Evolutionary conservation across 352 stramenopile genomes (phyloP), one percentile per base, ranked within the genome.

Genomic region (Phytophthora nicotianae): DNA sequence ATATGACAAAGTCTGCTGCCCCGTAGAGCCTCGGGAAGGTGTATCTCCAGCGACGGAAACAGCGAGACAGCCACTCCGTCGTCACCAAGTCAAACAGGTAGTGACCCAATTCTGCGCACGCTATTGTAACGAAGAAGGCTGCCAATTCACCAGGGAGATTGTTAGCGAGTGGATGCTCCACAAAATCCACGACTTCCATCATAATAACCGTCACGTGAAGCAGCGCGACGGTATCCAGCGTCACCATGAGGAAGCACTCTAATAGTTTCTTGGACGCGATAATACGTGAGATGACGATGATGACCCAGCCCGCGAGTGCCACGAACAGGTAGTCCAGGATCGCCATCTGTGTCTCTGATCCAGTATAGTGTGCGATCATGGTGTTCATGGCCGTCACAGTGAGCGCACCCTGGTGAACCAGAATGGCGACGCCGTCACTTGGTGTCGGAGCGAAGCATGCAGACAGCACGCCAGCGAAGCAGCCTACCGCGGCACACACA

Each of bases 271-370:
- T 74, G 52, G 65, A 88, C n/a, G 72, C 70, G 4, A 86, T 50
- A 53, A 90, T 84, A 13, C 81, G 79, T 45, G 64, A 83, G 14
- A 86, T 71, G n/a, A 87, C 67, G 42, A 88, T 71, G 32, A 76
- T 48, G 16, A 74, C 81, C 43, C 67, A 76, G 13, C 73, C 71
- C 11, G 81, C 67, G 14, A 88, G 65, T 21, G 76, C 52, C 49
- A 89, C 75, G 56, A 87, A 90, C 45, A 90, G 63, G 19, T 81
- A 75, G 51, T 90, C 78, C 23, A 90, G 51, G 21, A 90, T 68
- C 17, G 78, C 74, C 10, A 77, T 69, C 23, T 83, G 65, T 50
- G 62, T 58, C 46, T 74, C 32, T 3, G 71, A 62, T 19, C 41
- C 53, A 16, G 81, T 65, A 40, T 85, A 70, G 43, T 89, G 73